These are phyloP conservation scores for Fusarium incarnatum DNA, from an alignment of 2,329 filamentous ascomycete genomes.

Conservation along the genomic window DNA sequence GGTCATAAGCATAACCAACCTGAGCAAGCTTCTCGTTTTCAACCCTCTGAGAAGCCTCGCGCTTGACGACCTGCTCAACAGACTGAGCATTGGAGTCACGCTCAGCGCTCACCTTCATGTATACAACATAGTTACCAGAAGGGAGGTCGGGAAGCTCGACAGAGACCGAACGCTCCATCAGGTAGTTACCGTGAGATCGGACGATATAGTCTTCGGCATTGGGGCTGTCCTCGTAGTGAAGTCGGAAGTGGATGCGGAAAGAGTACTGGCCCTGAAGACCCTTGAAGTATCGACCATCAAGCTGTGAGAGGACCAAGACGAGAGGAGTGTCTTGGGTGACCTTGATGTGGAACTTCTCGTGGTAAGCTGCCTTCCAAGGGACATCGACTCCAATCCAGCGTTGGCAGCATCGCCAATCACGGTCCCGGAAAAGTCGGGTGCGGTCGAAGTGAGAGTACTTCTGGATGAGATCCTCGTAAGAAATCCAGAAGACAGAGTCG, in stretches of 20 bases:
- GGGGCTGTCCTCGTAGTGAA: conserved; percentile 61
- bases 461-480: conserved; percentile 70
- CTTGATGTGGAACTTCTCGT: conserved; percentile 70
- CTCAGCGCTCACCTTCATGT: conserved; percentile 65
- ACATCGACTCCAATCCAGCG: conserved; percentile 72
- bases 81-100: conserved; percentile 58
- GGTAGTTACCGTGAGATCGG: conserved; percentile 67
- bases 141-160: conserved; percentile 67
- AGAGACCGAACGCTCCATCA: conserved; percentile 69
- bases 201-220: conserved; percentile 70
- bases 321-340: conserved; percentile 67
- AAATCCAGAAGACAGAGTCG: conserved; percentile 73
- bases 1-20: conserved; percentile 68
- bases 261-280: conserved; percentile 70
- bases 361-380: conserved; percentile 71
- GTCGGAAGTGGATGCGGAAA: conserved; percentile 62
- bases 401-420: conserved; percentile 67
- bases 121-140: conserved; percentile 67
- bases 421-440: conserved; percentile 69
- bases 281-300: conserved; percentile 71
- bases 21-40: conserved; percentile 70
- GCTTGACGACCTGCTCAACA: conserved; percentile 68
- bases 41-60: conserved; percentile 58
- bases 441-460: conserved; percentile 72
- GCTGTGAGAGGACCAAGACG: conserved; percentile 70